phyloP scores from a whole-genome alignment of 2,329 filamentous ascomycete genomes.

The Penicillium verrucosum region DNA sequence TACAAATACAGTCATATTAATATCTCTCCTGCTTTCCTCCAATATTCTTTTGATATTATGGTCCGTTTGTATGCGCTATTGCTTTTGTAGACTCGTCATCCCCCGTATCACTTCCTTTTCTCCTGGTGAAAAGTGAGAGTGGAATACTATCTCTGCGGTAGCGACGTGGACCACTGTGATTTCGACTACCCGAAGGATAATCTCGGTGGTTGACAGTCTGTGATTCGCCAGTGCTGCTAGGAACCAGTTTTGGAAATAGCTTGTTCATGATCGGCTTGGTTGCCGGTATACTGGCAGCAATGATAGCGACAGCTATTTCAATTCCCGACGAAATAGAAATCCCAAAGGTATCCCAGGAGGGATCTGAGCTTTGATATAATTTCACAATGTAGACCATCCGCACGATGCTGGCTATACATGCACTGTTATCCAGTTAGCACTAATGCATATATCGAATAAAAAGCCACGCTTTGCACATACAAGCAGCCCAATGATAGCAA shows the following conservation, averaged over 20 bases:
- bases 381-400: conserved; percentile 13
- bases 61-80: background rate
- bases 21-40: background rate
- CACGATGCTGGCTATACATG: conserved; percentile 9
- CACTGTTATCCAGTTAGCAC: conserved; percentile 3
- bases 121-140: background rate
- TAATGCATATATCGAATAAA: background rate
- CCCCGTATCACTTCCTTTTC: background rate
- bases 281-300: background rate
- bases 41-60: background rate
- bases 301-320: background rate
- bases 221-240: background rate
- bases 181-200: background rate
- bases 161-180: background rate
- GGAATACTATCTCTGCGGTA: background rate
- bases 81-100: conserved; percentile 3
- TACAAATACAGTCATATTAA: too few species aligned
- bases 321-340: conserved; percentile 10
- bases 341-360: conserved; percentile 9
- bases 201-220: background rate
- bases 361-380: conserved; percentile 10
- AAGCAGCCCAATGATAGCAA: background rate
- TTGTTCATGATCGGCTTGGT: background rate
- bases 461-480: background rate
- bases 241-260: background rate